Base-by-base conservation (phyloP, 1,284 basidiomycete genomes). In the Acaromyces ingoldii region DNA sequence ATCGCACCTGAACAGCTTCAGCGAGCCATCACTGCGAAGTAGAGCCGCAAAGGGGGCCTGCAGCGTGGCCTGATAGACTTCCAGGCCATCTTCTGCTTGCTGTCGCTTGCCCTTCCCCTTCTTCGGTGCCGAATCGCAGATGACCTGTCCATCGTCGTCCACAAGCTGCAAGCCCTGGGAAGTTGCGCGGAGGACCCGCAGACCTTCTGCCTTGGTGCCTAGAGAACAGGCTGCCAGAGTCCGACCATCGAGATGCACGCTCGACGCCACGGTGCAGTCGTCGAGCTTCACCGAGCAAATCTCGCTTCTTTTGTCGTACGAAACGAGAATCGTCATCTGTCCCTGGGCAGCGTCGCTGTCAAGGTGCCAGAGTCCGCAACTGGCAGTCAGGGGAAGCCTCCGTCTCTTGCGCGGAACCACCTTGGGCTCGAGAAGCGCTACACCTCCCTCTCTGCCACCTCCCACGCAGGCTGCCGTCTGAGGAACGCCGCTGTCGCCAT, bases 361-460 rank as follows among this genome's bases (percentile, higher is more conserved):
- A 7, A 51, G 17, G 15, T n/a, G 17, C 51, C 51, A 53, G 17
- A 53, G 6, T 6, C 51, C 51, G 37, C 21, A 51, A 24, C 46
- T 30, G 6, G 51, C 42, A 41, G 50, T 46, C 3, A 53, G 33
- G 21, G 46, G 46, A 21, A 53, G 25, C n/a, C 25, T 7, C 13
- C 29, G 26, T 30, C 37, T 51, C 21, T 39, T 26, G 25, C 51
- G 46, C 11, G 51, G 50, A 13, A 42, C 21, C 24, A 53, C 30
- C 37, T 39, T 31, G 4, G 51, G 51, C 33, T 53, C 30, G 6
- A 51, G 24, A 10, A 47, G 19, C n/a, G 30, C 30, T 13, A 51
- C 19, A 4, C 50, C 36, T 10, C 50, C 50, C 25, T 36, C 15
- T 19, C n/a, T 17, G 17, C 45, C 33, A 9, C 38, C 48, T 21